phyloP scores from a whole-genome alignment of 352 stramenopile genomes.

The Phytophthora pinifolia region DNA sequence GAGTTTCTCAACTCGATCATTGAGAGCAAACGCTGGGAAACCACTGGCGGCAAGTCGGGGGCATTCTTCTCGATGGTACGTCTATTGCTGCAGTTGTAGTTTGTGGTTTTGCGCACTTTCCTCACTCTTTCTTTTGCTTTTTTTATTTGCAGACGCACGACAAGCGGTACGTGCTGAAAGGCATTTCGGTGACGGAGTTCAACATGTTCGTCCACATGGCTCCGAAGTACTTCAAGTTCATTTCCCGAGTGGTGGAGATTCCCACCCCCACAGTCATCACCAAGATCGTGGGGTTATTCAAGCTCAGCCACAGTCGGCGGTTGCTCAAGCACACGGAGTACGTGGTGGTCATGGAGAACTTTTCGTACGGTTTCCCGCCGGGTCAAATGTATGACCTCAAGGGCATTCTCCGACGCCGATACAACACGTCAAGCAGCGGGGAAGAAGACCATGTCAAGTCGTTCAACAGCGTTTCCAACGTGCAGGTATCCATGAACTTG shows the following conservation, averaged over 20 bases:
- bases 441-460: conserved; percentile 39
- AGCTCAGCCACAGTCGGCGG: conserved; percentile 59
- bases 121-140: conserved; percentile 13
- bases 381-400: conserved; percentile 90
- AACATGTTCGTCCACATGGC: conserved; percentile 92
- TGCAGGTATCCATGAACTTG: conserved; percentile 53
- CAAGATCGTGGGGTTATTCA: conserved; percentile 86
- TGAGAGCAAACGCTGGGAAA: conserved; percentile 74
- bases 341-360: conserved; percentile 88
- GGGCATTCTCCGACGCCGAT: conserved; percentile 75
- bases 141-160: conserved; percentile 64
- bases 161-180: conserved; percentile 84
- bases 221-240: conserved; percentile 87
- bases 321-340: conserved; percentile 81
- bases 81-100: conserved; percentile 5
- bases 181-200: conserved; percentile 84
- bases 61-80: conserved; percentile 85
- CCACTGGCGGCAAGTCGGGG: conserved; percentile 81
- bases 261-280: conserved; percentile 71
- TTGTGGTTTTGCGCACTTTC: not conserved
- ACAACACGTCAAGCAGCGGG: conserved; percentile 42
- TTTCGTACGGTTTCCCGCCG: conserved; percentile 72
- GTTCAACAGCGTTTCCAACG: conserved; percentile 44
- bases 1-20: conserved; percentile 85
- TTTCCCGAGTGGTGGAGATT: conserved; percentile 61